Conservation (phyloP, 2,329 filamentous ascomycete species). For the Rhinocladiella mackenziei region DNA sequence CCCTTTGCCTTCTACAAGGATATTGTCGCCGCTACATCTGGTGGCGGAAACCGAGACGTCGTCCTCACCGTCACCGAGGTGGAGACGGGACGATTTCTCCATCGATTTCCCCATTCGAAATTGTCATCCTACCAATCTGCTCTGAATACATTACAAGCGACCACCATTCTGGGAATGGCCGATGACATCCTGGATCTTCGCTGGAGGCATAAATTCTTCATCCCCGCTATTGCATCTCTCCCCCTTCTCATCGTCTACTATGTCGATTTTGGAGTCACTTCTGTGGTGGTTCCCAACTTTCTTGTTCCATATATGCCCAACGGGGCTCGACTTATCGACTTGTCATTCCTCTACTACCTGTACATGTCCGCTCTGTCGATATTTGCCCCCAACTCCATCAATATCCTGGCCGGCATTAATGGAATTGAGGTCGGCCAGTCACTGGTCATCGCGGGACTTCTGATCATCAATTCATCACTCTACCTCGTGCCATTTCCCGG, state of each 20-base stretch:
- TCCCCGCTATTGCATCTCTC: slow-evolving; percentile 87
- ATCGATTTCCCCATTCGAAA: slow-evolving; percentile 93
- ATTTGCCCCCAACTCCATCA: slow-evolving; percentile 98
- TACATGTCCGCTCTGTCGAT: slow-evolving; percentile 98
- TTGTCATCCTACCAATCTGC: slow-evolving; percentile 93
- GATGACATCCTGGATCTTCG: slow-evolving; percentile 97
- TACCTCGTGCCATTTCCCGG: slow-evolving; percentile 65
- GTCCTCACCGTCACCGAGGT: slow-evolving; percentile 69
- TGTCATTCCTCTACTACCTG: slow-evolving; percentile 80
- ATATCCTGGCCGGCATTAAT: slow-evolving; percentile 99
- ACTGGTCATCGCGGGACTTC: slow-evolving; percentile 77
- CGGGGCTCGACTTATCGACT: slow-evolving; percentile 71
- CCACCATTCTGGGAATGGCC: slow-evolving; percentile 84
- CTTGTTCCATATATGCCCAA: slow-evolving; percentile 68
- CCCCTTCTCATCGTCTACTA: slow-evolving; percentile 96
- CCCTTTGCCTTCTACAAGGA: slow-evolving; percentile 98
- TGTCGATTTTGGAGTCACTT: slow-evolving; percentile 95
- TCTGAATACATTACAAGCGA: slow-evolving; percentile 85
- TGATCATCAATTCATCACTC: slow-evolving; percentile 80
- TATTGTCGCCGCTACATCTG: slow-evolving; percentile 90
- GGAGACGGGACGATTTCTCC: slow-evolving; percentile 77
- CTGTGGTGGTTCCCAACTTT: slow-evolving; percentile 83
- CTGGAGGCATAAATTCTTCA: slow-evolving; percentile 98
- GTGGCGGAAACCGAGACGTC: slow-evolving; percentile 85
- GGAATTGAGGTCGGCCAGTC: slow-evolving; percentile 96